Base-by-base conservation (phyloP, 768 basidiomycete genomes). In the Boletus barrowsii region DNA sequence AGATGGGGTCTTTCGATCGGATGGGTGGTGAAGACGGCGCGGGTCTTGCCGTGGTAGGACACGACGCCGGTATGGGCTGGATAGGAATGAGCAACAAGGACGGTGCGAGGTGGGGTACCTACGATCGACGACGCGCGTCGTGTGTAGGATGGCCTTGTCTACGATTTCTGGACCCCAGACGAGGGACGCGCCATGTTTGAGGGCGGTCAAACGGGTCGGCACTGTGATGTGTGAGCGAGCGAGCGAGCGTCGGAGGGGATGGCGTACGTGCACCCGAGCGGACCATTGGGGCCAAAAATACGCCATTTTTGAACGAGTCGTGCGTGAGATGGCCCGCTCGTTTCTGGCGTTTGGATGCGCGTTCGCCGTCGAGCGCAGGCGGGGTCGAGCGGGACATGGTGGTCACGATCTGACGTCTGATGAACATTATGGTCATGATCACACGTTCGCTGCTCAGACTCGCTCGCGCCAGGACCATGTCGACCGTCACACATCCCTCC, bases 231-330 rank as follows among this genome's bases (percentile, higher is more conserved):
- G 35, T 66, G 35, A n/a, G 42, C 36, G 33, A 41, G 39, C 4
- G 17, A 41, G 39, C 4, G 17, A 11, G 37, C n/a, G 13, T 26
- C 13, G 5, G 0, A 18, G 5, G 32, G n/a, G 36, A 14, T 37
- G 40, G 81, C 88, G 64, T 71, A 93, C 91, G 72, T 59, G 88
- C 87, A 56, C 94, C 92, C 54, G 92, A 96, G 66, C 94, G 83
- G 49, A 99, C 97, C 97, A 99, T 99, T 2, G 97, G 97, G 3
- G 97, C 96, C n/a, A 99, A 81, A 65, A 97, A 88, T 30, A 98
- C 76, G 10, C 93, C 95, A 73, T 91, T 80, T 59, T 86, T 87
- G 75, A 93, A 99, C 58, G 92, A 85, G 29, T 86, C 83, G 1
- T 77, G 66, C 0, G 85, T 85, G 17, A 90, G 77, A 59, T 83